phyloP scores from a whole-genome alignment of 1,284 basidiomycete genomes.

The Cyathus pygmaeus region DNA sequence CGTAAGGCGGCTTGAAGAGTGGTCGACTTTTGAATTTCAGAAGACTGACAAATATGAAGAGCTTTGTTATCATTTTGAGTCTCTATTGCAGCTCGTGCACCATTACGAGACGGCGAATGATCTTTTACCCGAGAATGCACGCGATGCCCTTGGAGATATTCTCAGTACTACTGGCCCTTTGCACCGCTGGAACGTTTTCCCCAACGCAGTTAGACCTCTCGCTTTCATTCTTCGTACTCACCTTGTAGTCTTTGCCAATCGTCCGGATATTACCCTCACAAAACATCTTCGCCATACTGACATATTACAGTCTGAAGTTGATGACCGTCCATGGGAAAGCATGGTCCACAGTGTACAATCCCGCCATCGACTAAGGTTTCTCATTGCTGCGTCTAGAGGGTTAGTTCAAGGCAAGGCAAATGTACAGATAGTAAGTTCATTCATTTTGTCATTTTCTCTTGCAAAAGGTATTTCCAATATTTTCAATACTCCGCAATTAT shows the following conservation, averaged over 20 bases:
- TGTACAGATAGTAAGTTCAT: background rate
- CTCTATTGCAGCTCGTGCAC: conserved; percentile 1
- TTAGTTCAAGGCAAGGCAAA: conserved; percentile 3
- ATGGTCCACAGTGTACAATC: background rate
- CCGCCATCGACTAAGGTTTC: conserved; percentile 1
- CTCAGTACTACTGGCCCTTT: conserved; percentile 1
- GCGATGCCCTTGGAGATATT: background rate
- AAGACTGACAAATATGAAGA: background rate
- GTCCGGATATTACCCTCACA: background rate
- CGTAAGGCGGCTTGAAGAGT: background rate
- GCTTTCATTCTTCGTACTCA: conserved; percentile 4
- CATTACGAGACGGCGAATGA: background rate
- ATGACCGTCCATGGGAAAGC: conserved; percentile 5
- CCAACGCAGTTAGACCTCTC: conserved; percentile 4
- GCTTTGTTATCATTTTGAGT: conserved; percentile 4
- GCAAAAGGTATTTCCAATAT: background rate
- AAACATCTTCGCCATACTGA: background rate
- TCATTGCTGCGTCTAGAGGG: conserved; percentile 2
- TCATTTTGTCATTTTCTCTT: conserved; percentile 1
- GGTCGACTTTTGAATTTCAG: background rate
- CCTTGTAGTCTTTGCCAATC: background rate
- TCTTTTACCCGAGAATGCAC: background rate
- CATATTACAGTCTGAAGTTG: background rate
- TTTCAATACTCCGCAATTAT: background rate
- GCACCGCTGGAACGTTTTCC: conserved; percentile 6